phyloP scores from a whole-genome alignment of 1,139 yeast species.

The Pneumocystis wakefieldiae region DNA sequence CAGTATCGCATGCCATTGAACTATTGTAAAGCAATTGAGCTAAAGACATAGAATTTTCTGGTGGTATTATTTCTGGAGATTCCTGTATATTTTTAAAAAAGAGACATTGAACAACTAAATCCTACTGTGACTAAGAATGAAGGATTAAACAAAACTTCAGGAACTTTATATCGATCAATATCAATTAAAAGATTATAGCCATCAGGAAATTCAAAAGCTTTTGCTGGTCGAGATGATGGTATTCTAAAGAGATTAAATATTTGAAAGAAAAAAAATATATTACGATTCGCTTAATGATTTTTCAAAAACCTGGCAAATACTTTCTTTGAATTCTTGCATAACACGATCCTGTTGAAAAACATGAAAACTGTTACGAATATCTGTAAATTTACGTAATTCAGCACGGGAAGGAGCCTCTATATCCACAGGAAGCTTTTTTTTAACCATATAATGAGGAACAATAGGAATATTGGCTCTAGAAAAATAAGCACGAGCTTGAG shows the following conservation, averaged over 20 bases:
- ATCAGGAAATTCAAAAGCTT: conserved; percentile 73
- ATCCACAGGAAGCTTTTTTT: conserved; percentile 9
- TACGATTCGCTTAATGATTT: conserved; percentile 26
- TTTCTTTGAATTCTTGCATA: conserved; percentile 50
- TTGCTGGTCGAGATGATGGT: conserved; percentile 19
- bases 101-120: neutral
- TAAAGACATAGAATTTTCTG: conserved; percentile 35
- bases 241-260: conserved; percentile 6
- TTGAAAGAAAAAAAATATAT: neutral
- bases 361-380: neutral
- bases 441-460: conserved; percentile 20
- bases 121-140: conserved; percentile 8
- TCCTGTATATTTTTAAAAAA: conserved; percentile 12
- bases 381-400: neutral
- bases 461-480: conserved; percentile 14
- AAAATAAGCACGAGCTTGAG: conserved; percentile 1
- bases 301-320: conserved; percentile 34
- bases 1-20: conserved; percentile 59
- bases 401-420: neutral
- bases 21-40: conserved; percentile 58
- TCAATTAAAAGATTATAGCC: conserved; percentile 40
- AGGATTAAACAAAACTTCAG: conserved; percentile 54
- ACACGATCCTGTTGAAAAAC: conserved; percentile 13
- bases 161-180: conserved; percentile 50
- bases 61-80: conserved; percentile 11